Evolutionary conservation across 192 early-diverging fungal species (phyloP), one percentile per base, ranked within the genome.

Genomic region (Oehlia diaphana): DNA sequence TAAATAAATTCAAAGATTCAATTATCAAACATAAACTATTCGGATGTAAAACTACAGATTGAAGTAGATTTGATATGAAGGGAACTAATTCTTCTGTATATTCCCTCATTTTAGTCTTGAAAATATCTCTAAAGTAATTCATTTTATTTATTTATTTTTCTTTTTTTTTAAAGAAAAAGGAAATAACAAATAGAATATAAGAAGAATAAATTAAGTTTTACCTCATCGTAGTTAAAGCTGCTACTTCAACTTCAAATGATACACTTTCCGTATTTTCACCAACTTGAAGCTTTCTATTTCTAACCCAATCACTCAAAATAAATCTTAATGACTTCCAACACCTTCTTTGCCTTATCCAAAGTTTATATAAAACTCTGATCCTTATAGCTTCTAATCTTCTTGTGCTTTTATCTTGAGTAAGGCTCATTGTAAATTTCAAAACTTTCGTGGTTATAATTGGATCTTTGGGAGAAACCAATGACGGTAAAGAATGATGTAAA

Each of bases 321-420:
- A 84, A 82, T n/a, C 84, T 83, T 4, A 90, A 76, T 13, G 85
- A 86, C 65, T 84, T 86, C 89, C 89, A 90, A 9, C 84, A 82
- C 53, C 88, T 83, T n/a, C 85, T 88, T 49, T 89, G 88, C 33
- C 78, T 71, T 28, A 83, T 77, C 85, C 85, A 86, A 23, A 89
- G 81, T 21, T 84, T 73, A 9, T 81, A 78, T 9, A 90, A 53
- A 33, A 87, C 81, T 66, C 86, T 84, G 31, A 90, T 78, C 13
- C 88, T 88, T 37, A 90, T 78, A 64, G 83, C 83, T 14, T 85
- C 75, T 79, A 87, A 81, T 14, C 75, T 44, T 77, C 26, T 21
- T 28, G 35, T 53, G 7, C 53, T 67, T 39, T 83, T 80, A 4
- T 74, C 53, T 50, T 78, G 76, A 72, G 87, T 82, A 8, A 89